Percentiles rank a stretch among this genome's conserved stretches.
These are phyloP conservation scores for Eremothecium cymbalariae DNA, from an alignment of 1,139 yeast species.

Conservation along the genomic window DNA sequence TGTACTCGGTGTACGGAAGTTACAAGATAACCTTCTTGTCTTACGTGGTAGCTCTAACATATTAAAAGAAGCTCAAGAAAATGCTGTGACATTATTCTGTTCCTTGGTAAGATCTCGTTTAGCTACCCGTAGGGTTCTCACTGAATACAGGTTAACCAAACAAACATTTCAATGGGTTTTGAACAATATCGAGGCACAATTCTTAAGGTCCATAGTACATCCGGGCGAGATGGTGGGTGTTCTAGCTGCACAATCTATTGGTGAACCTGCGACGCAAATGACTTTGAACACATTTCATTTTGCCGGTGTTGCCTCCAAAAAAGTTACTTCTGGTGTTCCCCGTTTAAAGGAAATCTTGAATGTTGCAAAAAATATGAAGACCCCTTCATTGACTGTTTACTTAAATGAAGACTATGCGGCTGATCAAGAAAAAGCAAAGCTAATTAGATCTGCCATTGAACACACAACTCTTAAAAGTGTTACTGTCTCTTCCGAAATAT, in stretches of 20 bases:
- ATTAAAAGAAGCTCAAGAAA: slow-evolving; percentile 78
- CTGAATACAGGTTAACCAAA: slow-evolving; percentile 78
- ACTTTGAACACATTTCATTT: slow-evolving; percentile 98
- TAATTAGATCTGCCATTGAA: slow-evolving; percentile 92
- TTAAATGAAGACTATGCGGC: slow-evolving; percentile 70
- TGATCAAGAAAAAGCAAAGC: slow-evolving; percentile 90
- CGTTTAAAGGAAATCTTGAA: slow-evolving; percentile 98
- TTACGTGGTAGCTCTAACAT: slow-evolving; percentile 76
- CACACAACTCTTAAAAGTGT: slow-evolving; percentile 93
- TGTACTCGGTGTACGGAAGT: slow-evolving; percentile 60
- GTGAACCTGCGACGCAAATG: slow-evolving; percentile 99
- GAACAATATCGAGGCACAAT: slow-evolving; percentile 90
- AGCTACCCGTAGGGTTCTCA: slow-evolving; percentile 83
- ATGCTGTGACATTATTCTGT: slow-evolving; percentile 86
- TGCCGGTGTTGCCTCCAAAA: slow-evolving; percentile 99
- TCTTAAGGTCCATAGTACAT: slow-evolving; percentile 85
- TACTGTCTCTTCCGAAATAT: slow-evolving; percentile 94
- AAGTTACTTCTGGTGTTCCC: slow-evolving; percentile 98
- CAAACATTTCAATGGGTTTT: slow-evolving; percentile 93
- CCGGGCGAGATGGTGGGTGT: slow-evolving; percentile 99
- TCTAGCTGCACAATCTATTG: slow-evolving; percentile 97
- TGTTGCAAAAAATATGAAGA: slow-evolving; percentile 95
- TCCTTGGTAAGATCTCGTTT: slow-evolving; percentile 87
- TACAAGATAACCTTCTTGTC: slow-evolving; percentile 62
- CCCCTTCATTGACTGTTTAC: slow-evolving; percentile 95